Base-by-base conservation (phyloP, 2,329 filamentous ascomycete species). In the Stagonosporopsis vannaccii region DNA sequence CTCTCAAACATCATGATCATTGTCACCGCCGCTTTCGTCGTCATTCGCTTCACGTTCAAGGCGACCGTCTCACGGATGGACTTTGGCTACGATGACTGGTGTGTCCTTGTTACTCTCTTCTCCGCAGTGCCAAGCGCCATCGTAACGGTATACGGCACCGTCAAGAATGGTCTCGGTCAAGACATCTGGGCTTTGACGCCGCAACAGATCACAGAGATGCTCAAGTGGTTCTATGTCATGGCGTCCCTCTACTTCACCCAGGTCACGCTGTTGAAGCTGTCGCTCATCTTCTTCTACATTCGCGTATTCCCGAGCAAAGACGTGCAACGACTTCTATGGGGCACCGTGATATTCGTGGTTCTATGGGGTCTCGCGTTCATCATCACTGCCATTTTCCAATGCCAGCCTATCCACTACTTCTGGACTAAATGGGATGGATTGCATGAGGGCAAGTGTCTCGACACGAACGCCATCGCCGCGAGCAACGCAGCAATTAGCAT, bases 161-260 rank as follows among this genome's bases (percentile, higher is more conserved):
- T 63, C 9, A 60, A 60, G 39, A 62, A 69, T 30, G 84, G 83
- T 0, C 70, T 85, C 6, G 82, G 83, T 0, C 76, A 69, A 22
- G 82, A 86, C 48, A 75, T 85, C 25, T 85, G 83, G 83, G 80
- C 80, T 0, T 58, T 85, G 6, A 57, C 69, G 0, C 67, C 74
- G 0, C 61, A 72, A 0, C 61, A 78, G 22, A 78, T 86, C 33
- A 81, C 78, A 15, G 64, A 68, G 2, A 82, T 86, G 44, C 61
- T 77, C 23, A 58, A 65, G 49, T 68, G 49, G 37, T 76, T 76
- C 46, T 77, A 75, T 58, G 58, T 73, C 28, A 69, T 72, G 63
- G 72, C 75, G 15, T 62, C 67, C 13, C 60, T 76, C 22, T 77
- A 76, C 60, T 75, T 73, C 45, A 65, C 64, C 1, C 63, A 70